These are phyloP conservation scores for Nigrospora oryzae DNA, from an alignment of 2,329 filamentous ascomycete genomes.

Conservation along the genomic window DNA sequence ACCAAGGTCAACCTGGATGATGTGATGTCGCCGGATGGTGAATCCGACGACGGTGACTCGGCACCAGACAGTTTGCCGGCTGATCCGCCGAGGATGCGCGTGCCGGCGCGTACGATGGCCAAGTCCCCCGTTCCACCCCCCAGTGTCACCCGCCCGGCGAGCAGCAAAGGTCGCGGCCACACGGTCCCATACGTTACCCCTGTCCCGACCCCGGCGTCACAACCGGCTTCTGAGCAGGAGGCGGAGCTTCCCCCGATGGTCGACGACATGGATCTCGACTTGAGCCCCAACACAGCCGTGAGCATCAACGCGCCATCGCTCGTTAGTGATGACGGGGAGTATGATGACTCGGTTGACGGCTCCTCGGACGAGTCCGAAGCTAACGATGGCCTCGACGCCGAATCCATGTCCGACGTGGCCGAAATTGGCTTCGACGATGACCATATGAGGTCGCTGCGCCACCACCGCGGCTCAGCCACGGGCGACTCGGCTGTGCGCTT, in stretches of 20 bases:
- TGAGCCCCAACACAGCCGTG: slow-evolving; percentile 61
- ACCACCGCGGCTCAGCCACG: slow-evolving; percentile 27
- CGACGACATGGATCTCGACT: slow-evolving; percentile 48
- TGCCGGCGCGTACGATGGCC: slow-evolving; percentile 46
- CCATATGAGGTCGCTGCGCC: slow-evolving; percentile 34
- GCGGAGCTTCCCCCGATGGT: slow-evolving; percentile 24
- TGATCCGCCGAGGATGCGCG: slow-evolving; percentile 36
- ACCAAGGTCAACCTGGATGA: slow-evolving; percentile 42
- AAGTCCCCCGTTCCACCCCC: slow-evolving; percentile 33
- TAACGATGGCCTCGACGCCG: slow-evolving; percentile 49
- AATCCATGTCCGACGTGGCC: slow-evolving; percentile 50
- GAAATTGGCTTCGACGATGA: slow-evolving; percentile 56
- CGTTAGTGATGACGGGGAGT: slow-evolving; percentile 74
- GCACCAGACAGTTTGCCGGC: slow-evolving; percentile 34
- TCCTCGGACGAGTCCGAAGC: slow-evolving; percentile 50
- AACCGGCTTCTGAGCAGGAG: slow-evolving; percentile 12
- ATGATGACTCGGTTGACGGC: slow-evolving; percentile 61
- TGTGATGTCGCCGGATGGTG: slow-evolving; percentile 40
- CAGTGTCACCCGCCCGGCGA: slow-evolving; percentile 36
- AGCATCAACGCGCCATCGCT: slow-evolving; percentile 73
- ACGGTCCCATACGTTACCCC: slow-evolving; percentile 30
- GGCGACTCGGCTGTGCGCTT: slow-evolving; percentile 33
- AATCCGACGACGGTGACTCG: slow-evolving; percentile 41
- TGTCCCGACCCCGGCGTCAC: slow-evolving; percentile 23
- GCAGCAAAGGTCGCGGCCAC: slow-evolving; percentile 44